Evolutionary conservation across 805 yeast species (phyloP).

Genomic region (Suhomyces pyralidae): DNA sequence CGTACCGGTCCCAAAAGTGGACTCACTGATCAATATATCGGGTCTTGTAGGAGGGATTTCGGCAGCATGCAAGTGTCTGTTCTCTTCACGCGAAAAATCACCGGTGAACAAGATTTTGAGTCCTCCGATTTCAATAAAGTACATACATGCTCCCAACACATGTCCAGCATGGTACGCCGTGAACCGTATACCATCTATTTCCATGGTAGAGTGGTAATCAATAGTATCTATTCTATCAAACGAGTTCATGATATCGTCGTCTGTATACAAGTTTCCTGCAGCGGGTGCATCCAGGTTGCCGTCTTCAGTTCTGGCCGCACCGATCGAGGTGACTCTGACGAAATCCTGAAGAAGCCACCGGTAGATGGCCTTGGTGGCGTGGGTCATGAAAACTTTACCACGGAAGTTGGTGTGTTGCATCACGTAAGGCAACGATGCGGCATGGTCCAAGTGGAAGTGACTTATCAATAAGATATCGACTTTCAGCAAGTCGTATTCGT

Average conservation of each 20-base stretch:
- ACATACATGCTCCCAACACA: constrained; percentile 98
- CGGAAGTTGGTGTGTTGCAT: constrained; percentile 94
- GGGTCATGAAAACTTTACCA: constrained; percentile 98
- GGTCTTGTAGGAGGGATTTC: constrained; percentile 88
- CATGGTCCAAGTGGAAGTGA: constrained; percentile 97
- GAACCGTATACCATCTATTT: constrained; percentile 89
- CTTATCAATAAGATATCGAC: constrained; percentile 85
- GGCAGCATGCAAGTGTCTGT: constrained; percentile 91
- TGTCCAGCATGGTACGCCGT: constrained; percentile 99
- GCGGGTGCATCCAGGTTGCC: constrained; percentile 10
- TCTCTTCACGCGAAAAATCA: constrained; percentile 93
- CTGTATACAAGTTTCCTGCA: constrained; percentile 67
- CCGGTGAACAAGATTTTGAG: constrained; percentile 88
- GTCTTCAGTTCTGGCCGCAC: constrained; percentile 35
- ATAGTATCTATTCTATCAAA: constrained; percentile 90
- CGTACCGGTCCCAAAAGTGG: constrained; percentile 97
- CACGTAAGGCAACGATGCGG: constrained; percentile 95
- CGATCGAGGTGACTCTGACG: constrained; percentile 77
- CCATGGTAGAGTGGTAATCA: constrained; percentile 93
- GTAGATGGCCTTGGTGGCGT: constrained; percentile 97
- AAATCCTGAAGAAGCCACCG: constrained; percentile 94
- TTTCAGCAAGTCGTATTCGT: constrained; percentile 85
- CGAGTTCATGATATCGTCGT: constrained; percentile 83
- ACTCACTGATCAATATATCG: constrained; percentile 87
- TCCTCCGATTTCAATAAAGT: constrained; percentile 91